Base-by-base conservation (phyloP, 2,329 filamentous ascomycete species). In the Fusarium hainanense region DNA sequence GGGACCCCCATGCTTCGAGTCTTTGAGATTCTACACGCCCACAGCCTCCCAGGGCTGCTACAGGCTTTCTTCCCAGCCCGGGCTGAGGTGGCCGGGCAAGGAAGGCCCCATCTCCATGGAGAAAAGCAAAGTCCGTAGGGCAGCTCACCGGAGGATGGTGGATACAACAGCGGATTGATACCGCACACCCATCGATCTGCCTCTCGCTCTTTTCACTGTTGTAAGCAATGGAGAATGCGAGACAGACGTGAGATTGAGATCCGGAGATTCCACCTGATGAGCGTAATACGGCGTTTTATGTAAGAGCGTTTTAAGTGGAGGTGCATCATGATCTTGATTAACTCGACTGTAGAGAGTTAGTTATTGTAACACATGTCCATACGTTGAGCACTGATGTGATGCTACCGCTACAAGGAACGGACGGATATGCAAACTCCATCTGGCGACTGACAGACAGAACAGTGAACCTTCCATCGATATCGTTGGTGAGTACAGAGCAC, bases 21-120 rank as follows among this genome's bases (percentile, higher is more conserved):
- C 18, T 44, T 13, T 27, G 27, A 11, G 27, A 27, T 25, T 65
- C 16, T 37, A 54, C 37, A 41, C 48, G 60, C 67, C 23, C 57
- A 54, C 58, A 69, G 67, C 67, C 67, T 52, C 70, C 37, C 66
- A 67, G 67, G 66, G 66, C 62, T 67, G 66, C 56, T 28, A 28
- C 54, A 54, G 52, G 48, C 43, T 48, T 23, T 43, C 42, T 37
- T 42, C 43, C 25, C 48, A 46, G 54, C 50, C 37, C 37, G 43
- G 37, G 47, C 50, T 58, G 57, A 50, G 30, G 50, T 65, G 30
- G 41, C 13, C 32, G 48, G 23, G 21, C 32, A 51, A 41, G 32
- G 21, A 12, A 28, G 27, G 32, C 48, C 23, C 48, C 48, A 21
- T 51, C 32, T 41, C 48, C 48, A 62, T 63, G 54, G 40, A 58